Percentiles rank a stretch among this genome's conserved stretches.
phyloP scores from a whole-genome alignment of 83 land plant species.

The Thuja plicata region DNA sequence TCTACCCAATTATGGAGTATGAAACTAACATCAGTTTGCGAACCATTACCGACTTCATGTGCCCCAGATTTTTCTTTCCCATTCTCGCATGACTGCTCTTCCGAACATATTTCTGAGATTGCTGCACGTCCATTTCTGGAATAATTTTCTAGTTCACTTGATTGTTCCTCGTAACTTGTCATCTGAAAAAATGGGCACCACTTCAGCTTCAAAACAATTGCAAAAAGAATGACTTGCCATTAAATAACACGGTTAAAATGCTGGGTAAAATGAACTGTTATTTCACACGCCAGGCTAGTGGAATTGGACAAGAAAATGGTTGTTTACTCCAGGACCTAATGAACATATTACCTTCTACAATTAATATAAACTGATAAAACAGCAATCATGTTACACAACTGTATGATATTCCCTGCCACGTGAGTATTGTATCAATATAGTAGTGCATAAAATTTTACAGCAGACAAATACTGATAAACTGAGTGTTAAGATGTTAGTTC shows the following conservation, averaged over 20 bases:
- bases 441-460: neutral
- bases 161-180: neutral
- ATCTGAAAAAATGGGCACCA: neutral
- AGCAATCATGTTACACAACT: neutral
- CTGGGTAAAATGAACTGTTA: neutral
- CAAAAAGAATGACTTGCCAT: neutral
- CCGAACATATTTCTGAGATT: neutral
- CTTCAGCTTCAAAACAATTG: conserved; percentile 4
- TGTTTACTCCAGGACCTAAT: neutral
- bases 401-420: neutral
- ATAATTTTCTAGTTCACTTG: neutral
- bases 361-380: neutral
- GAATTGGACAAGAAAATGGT: neutral
- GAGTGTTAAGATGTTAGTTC: neutral
- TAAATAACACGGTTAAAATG: neutral
- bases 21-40: neutral
- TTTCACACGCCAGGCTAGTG: neutral
- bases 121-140: neutral
- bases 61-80: neutral
- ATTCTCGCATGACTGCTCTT: neutral
- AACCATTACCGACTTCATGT: neutral
- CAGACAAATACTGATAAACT: neutral
- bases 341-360: neutral
- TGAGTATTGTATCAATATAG: neutral
- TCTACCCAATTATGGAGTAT: neutral